Base-by-base conservation (phyloP, 768 basidiomycete species). In the Porpolomopsis calyptriformis region DNA sequence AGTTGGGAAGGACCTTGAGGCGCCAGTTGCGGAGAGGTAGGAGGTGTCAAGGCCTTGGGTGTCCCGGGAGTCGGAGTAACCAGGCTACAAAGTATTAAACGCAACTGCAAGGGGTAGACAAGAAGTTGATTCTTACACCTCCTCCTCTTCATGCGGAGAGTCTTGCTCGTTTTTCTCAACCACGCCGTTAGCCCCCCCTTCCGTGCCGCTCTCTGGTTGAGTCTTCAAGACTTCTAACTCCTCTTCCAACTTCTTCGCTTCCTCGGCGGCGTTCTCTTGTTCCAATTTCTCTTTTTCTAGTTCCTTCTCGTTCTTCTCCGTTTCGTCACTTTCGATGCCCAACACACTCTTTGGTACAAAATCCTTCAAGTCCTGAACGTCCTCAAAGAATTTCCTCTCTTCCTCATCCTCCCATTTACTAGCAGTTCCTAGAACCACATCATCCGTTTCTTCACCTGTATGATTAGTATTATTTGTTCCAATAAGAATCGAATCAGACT, bases 1-100 rank as follows among this genome's bases (percentile, higher is more conserved):
- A 97, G 74, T 50, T 97, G 92, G 0, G 91, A 89, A 6, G 96
- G 94, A 4, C 93, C 96, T 52, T 89, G 85, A 7, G 91, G 78
- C 1, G 83, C 78, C 25, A 91, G 64, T 27, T 78, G 78, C 23
- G 86, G 84, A 12, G 83, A 79, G 19, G 76, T 60, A 0, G 77
- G 71, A 10, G 82, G 78, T 10, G 72, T 71, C 1, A 68, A 61
- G 16, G 73, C 71, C 63, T 73, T 85, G 0, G 83, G 83, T 12
- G 83, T 81, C 11, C 72, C 76, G 4, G 82, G 76, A 0, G 73
- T 81, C 3, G 85, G 84, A 2, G 85, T 87, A 4, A 73, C 65
- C 2, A 62, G 54, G 43, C 72, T 74, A 40, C 19, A 31, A 36
- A 39, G 46, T 18, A 43, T 35, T n/a, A 68, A 47, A 45, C 51